These are phyloP conservation scores for Wickerhamiella sergipiensis DNA, from an alignment of 805 yeast species.

Conservation along the genomic window DNA sequence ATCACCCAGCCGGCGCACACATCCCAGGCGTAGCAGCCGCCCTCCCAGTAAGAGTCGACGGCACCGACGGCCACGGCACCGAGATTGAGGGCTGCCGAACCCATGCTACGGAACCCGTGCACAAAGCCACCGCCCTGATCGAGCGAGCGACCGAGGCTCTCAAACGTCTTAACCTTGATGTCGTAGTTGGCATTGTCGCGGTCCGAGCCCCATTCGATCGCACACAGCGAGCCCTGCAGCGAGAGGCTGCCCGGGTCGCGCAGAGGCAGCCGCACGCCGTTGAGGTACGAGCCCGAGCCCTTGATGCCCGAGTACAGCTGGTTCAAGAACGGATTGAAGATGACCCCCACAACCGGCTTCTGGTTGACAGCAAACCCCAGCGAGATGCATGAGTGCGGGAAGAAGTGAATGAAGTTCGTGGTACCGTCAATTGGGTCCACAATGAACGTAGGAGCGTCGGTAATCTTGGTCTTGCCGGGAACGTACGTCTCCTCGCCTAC, in stretches of 20 bases:
- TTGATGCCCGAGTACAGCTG: conserved; percentile 40
- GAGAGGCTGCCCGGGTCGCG: conserved; percentile 25
- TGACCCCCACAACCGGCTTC: conserved; percentile 46
- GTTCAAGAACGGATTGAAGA: conserved; percentile 47
- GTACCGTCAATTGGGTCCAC: conserved; percentile 59
- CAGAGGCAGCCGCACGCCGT: conserved; percentile 31
- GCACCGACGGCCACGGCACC: conserved; percentile 46
- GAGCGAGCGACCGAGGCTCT: conserved; percentile 28
- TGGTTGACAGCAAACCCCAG: conserved; percentile 39
- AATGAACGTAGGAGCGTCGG: conserved; percentile 44
- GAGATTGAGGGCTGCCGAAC: conserved; percentile 53
- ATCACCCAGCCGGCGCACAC: conserved; percentile 59
- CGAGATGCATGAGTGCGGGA: conserved; percentile 50
- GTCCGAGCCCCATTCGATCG: conserved; percentile 50
- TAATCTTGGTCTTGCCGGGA: conserved; percentile 34
- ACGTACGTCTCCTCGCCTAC: conserved; percentile 50
- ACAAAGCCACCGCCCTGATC: conserved; percentile 40
- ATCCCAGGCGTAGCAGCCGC: conserved; percentile 60
- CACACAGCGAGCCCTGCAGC: conserved; percentile 40
- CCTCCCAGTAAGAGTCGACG: conserved; percentile 54
- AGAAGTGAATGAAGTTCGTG: conserved; percentile 48
- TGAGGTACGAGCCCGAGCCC: conserved; percentile 42
- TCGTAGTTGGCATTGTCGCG: conserved; percentile 39
- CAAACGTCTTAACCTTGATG: conserved; percentile 36
- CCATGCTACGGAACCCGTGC: conserved; percentile 49